Evolutionary conservation across 495 filamentous ascomycete genomes (phyloP).

Genomic region (Aspergillus bertholletiae): DNA sequence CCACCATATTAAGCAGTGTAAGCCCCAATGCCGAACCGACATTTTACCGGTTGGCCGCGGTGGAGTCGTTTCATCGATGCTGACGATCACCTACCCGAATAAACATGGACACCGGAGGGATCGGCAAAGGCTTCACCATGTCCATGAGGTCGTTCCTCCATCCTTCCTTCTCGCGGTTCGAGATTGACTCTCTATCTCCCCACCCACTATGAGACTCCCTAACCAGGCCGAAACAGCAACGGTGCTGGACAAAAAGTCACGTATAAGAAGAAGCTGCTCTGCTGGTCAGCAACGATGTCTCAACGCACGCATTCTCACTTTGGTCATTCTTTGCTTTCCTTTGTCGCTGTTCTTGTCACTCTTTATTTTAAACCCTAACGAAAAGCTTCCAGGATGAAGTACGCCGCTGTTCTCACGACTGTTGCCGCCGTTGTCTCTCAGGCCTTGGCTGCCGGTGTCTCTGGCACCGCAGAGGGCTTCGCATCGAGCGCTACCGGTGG

Average conservation of each 20-base stretch:
- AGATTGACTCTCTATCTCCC: background rate
- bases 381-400: slow-evolving; percentile 18
- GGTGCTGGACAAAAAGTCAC: background rate
- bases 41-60: background rate
- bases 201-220: background rate
- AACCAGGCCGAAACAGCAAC: background rate
- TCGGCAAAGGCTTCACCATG: background rate
- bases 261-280: background rate
- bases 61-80: background rate
- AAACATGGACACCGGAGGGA: background rate
- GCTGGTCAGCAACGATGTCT: background rate
- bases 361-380: background rate
- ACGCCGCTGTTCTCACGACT: slow-evolving; percentile 8
- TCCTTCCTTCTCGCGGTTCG: background rate
- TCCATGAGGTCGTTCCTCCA: background rate
- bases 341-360: background rate
- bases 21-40: background rate
- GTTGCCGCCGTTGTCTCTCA: slow-evolving; percentile 9
- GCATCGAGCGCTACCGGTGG: background rate
- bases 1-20: background rate
- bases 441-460: slow-evolving; percentile 5
- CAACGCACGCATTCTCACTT: background rate
- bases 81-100: background rate
- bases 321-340: background rate
- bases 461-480: slow-evolving; percentile 2